Evolutionary conservation across 1,284 basidiomycete genomes (phyloP).

Genomic region (Phellinidium pouzarii): DNA sequence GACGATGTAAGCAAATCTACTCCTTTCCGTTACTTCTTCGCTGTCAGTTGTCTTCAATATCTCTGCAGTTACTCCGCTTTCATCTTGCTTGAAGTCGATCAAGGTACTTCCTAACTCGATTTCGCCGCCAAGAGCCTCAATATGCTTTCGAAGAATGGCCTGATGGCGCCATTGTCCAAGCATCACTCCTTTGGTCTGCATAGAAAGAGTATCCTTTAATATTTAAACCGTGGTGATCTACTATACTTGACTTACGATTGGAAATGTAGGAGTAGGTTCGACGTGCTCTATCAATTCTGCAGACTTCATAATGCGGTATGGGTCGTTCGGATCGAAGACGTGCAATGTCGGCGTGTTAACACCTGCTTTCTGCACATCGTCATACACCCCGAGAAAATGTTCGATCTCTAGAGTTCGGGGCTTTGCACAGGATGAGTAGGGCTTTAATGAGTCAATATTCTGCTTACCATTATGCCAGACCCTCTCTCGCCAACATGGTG

Average conservation of each 20-base stretch:
- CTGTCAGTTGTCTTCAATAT: not conserved
- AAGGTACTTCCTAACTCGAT: conserved; percentile 15
- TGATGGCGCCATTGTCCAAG: conserved; percentile 16
- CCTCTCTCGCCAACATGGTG: conserved; percentile 10
- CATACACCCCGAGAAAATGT: conserved; percentile 11
- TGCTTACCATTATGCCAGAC: conserved; percentile 8
- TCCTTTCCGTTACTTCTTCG: not conserved
- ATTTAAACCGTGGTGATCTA: not conserved
- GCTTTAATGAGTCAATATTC: not conserved
- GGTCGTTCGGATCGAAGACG: conserved; percentile 9
- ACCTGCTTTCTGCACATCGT: conserved; percentile 2
- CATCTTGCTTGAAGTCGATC: conserved; percentile 8
- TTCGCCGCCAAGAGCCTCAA: conserved; percentile 11
- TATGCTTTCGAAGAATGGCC: conserved; percentile 14
- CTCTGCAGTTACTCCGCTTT: conserved; percentile 4
- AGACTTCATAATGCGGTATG: conserved; percentile 1
- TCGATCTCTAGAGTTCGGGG: conserved; percentile 13
- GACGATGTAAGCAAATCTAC: conserved; percentile 22
- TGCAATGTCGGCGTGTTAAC: not conserved
- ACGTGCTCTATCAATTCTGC: conserved; percentile 3
- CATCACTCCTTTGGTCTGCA: conserved; percentile 1
- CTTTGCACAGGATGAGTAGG: not conserved
- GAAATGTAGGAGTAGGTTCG: conserved; percentile 11
- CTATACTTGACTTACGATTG: conserved; percentile 6
- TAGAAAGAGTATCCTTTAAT: not conserved